phyloP scores from a whole-genome alignment of 345 rosid genomes.

The Bruguiera sexangula region DNA sequence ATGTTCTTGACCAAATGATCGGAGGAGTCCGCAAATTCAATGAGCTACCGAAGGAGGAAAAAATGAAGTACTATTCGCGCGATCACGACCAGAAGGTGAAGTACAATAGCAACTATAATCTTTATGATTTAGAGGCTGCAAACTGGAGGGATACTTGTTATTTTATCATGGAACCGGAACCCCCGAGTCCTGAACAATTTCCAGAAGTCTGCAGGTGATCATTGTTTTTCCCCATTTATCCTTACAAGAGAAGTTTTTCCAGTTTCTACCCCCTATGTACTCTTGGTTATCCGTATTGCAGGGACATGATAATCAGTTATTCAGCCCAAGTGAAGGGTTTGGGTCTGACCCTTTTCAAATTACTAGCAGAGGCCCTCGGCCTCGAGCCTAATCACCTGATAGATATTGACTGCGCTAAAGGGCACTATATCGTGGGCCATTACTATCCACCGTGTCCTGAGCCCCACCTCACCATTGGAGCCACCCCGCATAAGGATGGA shows the following conservation, averaged over 20 bases:
- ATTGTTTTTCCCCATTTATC: background rate
- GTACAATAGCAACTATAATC: constrained; percentile 16
- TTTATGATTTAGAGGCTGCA: constrained; percentile 13
- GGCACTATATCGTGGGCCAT: constrained; percentile 19
- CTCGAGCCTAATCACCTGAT: constrained; percentile 17
- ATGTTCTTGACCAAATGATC: constrained; percentile 3
- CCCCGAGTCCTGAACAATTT: constrained; percentile 14
- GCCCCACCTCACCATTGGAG: constrained; percentile 23
- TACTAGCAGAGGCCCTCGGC: constrained; percentile 26
- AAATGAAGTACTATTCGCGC: constrained; percentile 12
- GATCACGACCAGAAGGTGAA: constrained; percentile 15
- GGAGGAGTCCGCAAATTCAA: constrained; percentile 17
- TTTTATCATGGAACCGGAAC: constrained; percentile 18
- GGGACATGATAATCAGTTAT: constrained; percentile 20
- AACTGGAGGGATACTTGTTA: constrained; percentile 31
- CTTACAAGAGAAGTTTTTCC: too few relatives aligned
- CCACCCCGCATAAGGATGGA: constrained; percentile 13
- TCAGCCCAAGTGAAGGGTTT: constrained; percentile 5
- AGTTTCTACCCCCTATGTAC: too few relatives aligned
- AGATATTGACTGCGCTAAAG: constrained; percentile 20
- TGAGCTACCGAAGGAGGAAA: constrained; percentile 17
- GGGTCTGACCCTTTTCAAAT: constrained; percentile 10
- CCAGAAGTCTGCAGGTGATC: constrained; percentile 24
- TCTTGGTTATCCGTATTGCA: background rate
- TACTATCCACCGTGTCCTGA: constrained; percentile 35